phyloP scores from a whole-genome alignment of 768 basidiomycete genomes.

The Naganishia onofrii region DNA sequence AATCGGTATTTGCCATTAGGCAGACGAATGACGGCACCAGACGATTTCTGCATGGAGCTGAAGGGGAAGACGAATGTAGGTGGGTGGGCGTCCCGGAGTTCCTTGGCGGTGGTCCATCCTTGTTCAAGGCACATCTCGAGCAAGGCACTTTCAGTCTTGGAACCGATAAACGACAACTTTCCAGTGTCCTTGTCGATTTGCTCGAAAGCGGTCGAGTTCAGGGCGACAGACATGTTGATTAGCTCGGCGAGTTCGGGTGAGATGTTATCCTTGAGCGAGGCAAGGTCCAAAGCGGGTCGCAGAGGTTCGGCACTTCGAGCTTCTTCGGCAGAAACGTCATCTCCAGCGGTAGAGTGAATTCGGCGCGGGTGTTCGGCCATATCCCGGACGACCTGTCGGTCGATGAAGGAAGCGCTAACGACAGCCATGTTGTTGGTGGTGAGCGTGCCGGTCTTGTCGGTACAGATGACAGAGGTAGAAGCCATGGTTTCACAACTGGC shows the following conservation, averaged over 20 bases:
- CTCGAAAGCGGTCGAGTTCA: conserved; percentile 95
- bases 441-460: conserved; percentile 92
- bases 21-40: conserved; percentile 80
- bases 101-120: conserved; percentile 69
- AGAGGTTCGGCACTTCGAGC: conserved; percentile 62
- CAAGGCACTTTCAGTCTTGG: conserved; percentile 92
- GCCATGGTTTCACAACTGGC: conserved; percentile 99
- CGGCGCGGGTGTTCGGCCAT: conserved; percentile 70
- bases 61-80: conserved; percentile 89
- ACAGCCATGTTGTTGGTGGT: conserved; percentile 95
- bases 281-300: conserved; percentile 67
- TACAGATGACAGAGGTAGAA: conserved; percentile 79
- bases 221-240: conserved; percentile 78
- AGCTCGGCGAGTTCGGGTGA: conserved; percentile 63
- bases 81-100: conserved; percentile 62
- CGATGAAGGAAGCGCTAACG: conserved; percentile 88
- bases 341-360: conserved; percentile 61
- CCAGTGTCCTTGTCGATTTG: conserved; percentile 64
- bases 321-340: conserved; percentile 54
- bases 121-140: conserved; percentile 78
- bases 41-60: conserved; percentile 86
- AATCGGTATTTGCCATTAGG: conserved; percentile 63
- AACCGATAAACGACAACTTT: conserved; percentile 69
- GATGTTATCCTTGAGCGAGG: conserved; percentile 65
- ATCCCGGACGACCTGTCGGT: conserved; percentile 84